These are phyloP conservation scores for Calamus simplicifolius DNA, from an alignment of 176 grass and related monocot genomes.

Conservation along the genomic window DNA sequence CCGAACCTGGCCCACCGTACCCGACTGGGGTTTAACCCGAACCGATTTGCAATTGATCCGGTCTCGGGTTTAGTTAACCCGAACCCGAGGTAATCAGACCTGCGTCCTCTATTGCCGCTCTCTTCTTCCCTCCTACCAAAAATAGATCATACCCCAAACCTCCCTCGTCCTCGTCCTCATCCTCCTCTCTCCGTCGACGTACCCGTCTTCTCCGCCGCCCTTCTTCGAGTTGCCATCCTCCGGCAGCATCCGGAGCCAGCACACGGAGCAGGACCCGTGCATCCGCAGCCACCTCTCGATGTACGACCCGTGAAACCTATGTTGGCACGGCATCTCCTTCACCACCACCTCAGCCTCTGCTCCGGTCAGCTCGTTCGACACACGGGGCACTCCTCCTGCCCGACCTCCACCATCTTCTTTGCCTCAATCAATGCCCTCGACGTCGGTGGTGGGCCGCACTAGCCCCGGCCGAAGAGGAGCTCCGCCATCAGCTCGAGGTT, in stretches of 20 bases:
- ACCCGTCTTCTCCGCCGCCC: background rate
- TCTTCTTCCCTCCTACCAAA: too few species aligned
- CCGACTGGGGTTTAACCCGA: too few species aligned
- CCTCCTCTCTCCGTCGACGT: too few species aligned
- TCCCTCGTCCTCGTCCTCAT: too few species aligned
- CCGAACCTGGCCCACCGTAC: too few species aligned
- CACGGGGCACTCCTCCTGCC: slow-evolving; percentile 26
- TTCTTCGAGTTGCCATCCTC: slow-evolving; percentile 17
- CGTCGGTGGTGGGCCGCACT: slow-evolving; percentile 20
- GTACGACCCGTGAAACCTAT: slow-evolving; percentile 35
- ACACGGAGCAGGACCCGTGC: slow-evolving; percentile 41
- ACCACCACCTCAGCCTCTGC: slow-evolving; percentile 1
- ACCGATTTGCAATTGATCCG: too few species aligned
- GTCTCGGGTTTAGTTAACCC: too few species aligned
- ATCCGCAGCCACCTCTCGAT: slow-evolving; percentile 37
- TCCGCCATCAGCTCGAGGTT: background rate
- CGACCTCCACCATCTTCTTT: slow-evolving; percentile 13
- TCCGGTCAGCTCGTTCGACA: slow-evolving; percentile 19
- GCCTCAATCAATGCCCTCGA: slow-evolving; percentile 27
- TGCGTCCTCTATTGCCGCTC: too few species aligned
- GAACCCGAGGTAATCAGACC: too few species aligned
- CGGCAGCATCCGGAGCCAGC: slow-evolving; percentile 31
- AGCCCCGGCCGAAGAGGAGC: background rate
- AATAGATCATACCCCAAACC: too few species aligned
- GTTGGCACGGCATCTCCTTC: slow-evolving; percentile 49